Base-by-base conservation (phyloP, 805 yeast genomes). In the Peterozyma xylosa region DNA sequence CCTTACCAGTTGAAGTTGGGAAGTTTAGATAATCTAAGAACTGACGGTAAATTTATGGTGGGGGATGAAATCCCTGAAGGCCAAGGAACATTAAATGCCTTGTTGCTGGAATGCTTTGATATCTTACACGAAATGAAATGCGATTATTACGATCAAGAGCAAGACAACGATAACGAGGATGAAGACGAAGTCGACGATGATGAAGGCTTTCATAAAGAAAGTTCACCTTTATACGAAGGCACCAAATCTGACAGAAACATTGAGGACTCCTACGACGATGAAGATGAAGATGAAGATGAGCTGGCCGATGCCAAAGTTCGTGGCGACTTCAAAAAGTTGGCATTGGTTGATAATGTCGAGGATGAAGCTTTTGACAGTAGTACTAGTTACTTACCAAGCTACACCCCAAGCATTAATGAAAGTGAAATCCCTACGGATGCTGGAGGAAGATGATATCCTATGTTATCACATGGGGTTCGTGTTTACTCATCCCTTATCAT, bases 1-100 rank as follows among this genome's bases (percentile, higher is more conserved):
- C 99, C 99, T 6, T 93, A 87, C 60, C 98, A 93, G 64, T 78
- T 93, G 80, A 93, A 93, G 64, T 71, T 93, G 45, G 93, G 95
- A 2, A 82, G 93, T 13, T 72, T 93, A 47, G 99, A 93, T 60
- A 86, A 89, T 56, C 59, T 84, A 57, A 78, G 97, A 57, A 73
- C 67, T 11, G 98, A 93, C 59, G 99, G 99, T 7, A 91, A 87
- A 67, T 93, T 93, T 56, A 79, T 85, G 57, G 84, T 88, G 38
- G 87, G 86, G 48, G 86, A 80, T 42, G 86, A 87, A 50, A 84
- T 93, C 37, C 99, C 99, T 2, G 98, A 93, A 60, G 99, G 99
- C 11, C 99, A 93, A 64, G 99, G 97, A 5, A 80, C 95, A n/a
- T 70, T 93, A 50, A 89, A 81, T 60, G 96, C 96, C 1, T 66